Percentiles rank a stretch among this genome's conserved stretches.
These are phyloP conservation scores for Blastobotrys malaysiensis DNA, from an alignment of 1,139 yeast species.

Conservation along the genomic window DNA sequence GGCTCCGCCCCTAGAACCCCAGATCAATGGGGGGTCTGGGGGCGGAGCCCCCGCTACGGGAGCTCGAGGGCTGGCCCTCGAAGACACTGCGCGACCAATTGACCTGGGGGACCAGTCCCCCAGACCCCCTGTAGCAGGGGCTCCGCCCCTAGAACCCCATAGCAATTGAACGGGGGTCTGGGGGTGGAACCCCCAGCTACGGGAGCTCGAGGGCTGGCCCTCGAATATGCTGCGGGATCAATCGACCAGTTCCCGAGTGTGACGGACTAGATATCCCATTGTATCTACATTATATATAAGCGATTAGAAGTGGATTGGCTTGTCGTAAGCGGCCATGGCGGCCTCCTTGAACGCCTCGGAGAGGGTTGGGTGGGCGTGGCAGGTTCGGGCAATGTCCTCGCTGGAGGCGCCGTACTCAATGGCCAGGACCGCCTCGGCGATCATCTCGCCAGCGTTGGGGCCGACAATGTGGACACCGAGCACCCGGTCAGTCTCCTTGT, in stretches of 20 bases:
- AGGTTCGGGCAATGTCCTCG: conserved; percentile 94
- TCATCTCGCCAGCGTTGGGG: conserved; percentile 99
- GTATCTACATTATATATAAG: conserved; percentile 4
- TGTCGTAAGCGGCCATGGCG: conserved; percentile 85
- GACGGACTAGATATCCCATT: background rate
- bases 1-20: too few species aligned
- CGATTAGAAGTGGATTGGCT: conserved; percentile 75
- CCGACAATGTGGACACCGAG: conserved; percentile 97
- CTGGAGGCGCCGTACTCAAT: conserved; percentile 98
- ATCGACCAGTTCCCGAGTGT: too few species aligned
- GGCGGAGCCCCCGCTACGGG: too few species aligned
- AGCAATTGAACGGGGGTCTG: background rate
- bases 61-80: too few species aligned
- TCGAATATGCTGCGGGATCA: too few species aligned
- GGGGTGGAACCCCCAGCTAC: background rate
- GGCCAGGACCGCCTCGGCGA: conserved; percentile 97
- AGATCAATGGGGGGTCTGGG: too few species aligned
- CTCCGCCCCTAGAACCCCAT: too few species aligned
- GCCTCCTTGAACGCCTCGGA: conserved; percentile 99
- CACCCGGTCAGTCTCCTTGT: conserved; percentile 94
- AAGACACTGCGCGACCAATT: too few species aligned
- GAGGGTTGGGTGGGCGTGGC: conserved; percentile 98
- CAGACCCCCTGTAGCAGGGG: too few species aligned
- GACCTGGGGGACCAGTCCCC: too few species aligned
- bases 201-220: background rate